phyloP scores from a whole-genome alignment of 108 stramenopile genomes.

The Nannochloropsis salina region DNA sequence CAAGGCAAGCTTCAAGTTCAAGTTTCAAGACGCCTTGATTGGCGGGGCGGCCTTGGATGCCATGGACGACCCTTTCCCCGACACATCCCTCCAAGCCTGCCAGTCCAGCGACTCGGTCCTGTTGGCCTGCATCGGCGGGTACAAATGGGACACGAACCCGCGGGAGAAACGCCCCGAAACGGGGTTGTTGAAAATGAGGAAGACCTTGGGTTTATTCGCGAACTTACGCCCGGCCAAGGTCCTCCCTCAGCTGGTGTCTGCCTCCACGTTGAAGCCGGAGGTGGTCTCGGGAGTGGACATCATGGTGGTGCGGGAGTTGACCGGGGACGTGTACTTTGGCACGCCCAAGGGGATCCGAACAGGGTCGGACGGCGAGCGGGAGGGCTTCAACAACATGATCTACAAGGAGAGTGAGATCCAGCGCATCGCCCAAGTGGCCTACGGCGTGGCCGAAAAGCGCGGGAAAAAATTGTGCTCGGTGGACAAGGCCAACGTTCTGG shows the following conservation, averaged over 20 bases:
- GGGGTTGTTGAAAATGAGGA: constrained; percentile 90
- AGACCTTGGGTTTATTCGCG: constrained; percentile 89
- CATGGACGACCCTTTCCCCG: constrained; percentile 75
- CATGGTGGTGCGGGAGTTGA: constrained; percentile 94
- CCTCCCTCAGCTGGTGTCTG: constrained; percentile 79
- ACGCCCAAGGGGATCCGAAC: constrained; percentile 83
- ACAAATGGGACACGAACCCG: constrained; percentile 95
- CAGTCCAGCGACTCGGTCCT: constrained; percentile 87
- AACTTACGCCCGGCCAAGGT: constrained; percentile 96
- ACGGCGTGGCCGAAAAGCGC: constrained; percentile 86
- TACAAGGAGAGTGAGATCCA: constrained; percentile 91
- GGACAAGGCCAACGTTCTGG: constrained; percentile 98
- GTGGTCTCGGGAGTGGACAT: constrained; percentile 95
- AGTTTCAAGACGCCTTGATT: constrained; percentile 86
- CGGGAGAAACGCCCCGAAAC: constrained; percentile 86
- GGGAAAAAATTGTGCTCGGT: constrained; percentile 83
- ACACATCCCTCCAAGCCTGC: constrained; percentile 64
- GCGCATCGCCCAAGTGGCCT: constrained; percentile 53
- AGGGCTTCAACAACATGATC: constrained; percentile 98
- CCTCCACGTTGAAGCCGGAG: constrained; percentile 89
- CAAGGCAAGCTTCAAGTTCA: constrained; percentile 58
- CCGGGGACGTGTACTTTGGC: constrained; percentile 99
- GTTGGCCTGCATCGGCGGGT: constrained; percentile 92
- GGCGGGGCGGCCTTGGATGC: constrained; percentile 93
- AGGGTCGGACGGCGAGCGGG: constrained; percentile 56